Base-by-base conservation (phyloP, 177 flowering plant species). In the Tripterygium wilfordii region DNA sequence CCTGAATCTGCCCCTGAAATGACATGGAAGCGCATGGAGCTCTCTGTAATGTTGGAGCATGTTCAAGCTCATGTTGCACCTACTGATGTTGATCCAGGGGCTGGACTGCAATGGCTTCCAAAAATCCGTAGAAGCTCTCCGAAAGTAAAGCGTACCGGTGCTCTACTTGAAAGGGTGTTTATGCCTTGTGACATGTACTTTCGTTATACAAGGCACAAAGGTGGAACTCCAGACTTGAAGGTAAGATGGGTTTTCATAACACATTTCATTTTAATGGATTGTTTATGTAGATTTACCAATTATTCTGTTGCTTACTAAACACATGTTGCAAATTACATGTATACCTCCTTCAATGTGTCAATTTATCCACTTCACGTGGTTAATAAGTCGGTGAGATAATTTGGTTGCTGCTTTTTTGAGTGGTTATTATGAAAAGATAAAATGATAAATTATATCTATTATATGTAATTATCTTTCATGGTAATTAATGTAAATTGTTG, bases 61-160 rank as follows among this genome's bases (percentile, higher is more conserved):
- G 99, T 94, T 30, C 99, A 94, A 70, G 99, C 99, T 64, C 99
- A 94, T 81, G 99, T 94, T 62, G 99, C 99, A 49, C 99, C 99
- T 21, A 94, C 99, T 45, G 99, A 94, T 81, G 99, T 94, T 62
- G 99, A 94, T 69, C 99, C 97, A 59, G 99, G 97, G 48, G 99
- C 99, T 47, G 99, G 99, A 52, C 49, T 89, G 47, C 99, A 94
- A 63, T 94, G 99, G 99, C 88, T 94, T 44, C 97, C 97, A 45
- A 94, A 83, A 76, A 94, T 94, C 51, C 86, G 63, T 38, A 53
- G 85, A 63, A 85, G 77, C 66, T 89, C 95, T 40, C 96, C 88
- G 18, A 94, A 87, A 77, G 95, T 87, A 22, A 89, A 87, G 77
- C 92, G 97, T 39, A 94, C 99, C 49, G 97, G 99, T 57, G 96